These are phyloP conservation scores for Orbilia brochopaga DNA, from an alignment of 2,329 filamentous ascomycete species.

Conservation along the genomic window DNA sequence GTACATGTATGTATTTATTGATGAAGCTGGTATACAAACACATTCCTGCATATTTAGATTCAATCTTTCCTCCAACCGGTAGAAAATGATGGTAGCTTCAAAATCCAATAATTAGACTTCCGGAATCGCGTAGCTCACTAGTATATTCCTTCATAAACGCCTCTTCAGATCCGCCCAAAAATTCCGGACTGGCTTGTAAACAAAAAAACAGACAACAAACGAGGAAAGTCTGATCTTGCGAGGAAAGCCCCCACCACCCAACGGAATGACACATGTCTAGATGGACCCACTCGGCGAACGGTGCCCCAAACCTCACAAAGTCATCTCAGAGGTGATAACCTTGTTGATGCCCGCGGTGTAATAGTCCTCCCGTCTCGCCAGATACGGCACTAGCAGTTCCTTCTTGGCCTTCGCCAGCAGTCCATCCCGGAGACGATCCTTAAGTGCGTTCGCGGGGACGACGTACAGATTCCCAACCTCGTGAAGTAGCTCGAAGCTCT, in stretches of 20 bases:
- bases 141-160: neutral
- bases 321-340: conserved; percentile 48
- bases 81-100: neutral
- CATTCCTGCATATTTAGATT: no score
- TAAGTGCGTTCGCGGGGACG: conserved; percentile 66
- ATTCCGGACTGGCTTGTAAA: neutral
- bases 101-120: neutral
- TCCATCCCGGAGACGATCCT: conserved; percentile 62
- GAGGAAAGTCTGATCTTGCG: no score
- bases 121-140: neutral
- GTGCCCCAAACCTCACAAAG: neutral
- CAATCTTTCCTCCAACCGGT: neutral
- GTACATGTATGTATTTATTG: neutral
- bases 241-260: neutral
- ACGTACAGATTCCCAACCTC: conserved; percentile 97
- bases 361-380: conserved; percentile 55
- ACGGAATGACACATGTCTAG: neutral
- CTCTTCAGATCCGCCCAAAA: neutral
- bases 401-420: conserved; percentile 54
- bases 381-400: conserved; percentile 53
- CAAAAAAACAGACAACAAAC: neutral
- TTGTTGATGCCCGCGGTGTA: conserved; percentile 54
- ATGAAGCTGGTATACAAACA: no score
- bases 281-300: neutral
- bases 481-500: conserved; percentile 79